phyloP scores from a whole-genome alignment of 768 basidiomycete species.

The Naematelia encephala region DNA sequence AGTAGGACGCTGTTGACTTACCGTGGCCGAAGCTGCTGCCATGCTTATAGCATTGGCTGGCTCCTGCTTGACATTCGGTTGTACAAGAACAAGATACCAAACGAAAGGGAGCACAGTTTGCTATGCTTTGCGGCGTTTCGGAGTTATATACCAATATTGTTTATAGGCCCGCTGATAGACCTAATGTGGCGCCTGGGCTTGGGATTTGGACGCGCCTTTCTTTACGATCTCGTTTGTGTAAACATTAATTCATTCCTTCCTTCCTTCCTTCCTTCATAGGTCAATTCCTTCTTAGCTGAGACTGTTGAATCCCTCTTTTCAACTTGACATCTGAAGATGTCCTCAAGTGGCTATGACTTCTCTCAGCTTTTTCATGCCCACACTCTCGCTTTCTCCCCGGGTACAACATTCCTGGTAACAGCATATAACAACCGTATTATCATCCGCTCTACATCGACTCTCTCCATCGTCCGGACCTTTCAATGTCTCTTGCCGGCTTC shows the following conservation, averaged over 20 bases:
- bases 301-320: not conserved
- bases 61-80: not conserved
- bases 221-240: too few relatives aligned
- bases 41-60: not conserved
- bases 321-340: too few relatives aligned
- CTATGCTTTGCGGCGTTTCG: not conserved
- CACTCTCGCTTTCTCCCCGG: conserved; percentile 66
- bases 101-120: not conserved
- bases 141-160: not conserved
- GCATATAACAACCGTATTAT: conserved; percentile 75
- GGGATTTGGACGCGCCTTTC: not conserved
- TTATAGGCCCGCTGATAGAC: not conserved
- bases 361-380: conserved; percentile 34
- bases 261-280: too few relatives aligned
- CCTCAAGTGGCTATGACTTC: conserved; percentile 37
- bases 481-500: conserved; percentile 50
- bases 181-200: not conserved
- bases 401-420: conserved; percentile 79
- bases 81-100: not conserved
- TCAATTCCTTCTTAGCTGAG: too few relatives aligned
- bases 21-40: not conserved
- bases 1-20: not conserved
- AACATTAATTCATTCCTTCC: too few relatives aligned
- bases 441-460: conserved; percentile 75
- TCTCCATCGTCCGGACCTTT: conserved; percentile 80